These are phyloP conservation scores for Vitis rotundifolia DNA, from an alignment of 164 flowering plant species.

Conservation along the genomic window DNA sequence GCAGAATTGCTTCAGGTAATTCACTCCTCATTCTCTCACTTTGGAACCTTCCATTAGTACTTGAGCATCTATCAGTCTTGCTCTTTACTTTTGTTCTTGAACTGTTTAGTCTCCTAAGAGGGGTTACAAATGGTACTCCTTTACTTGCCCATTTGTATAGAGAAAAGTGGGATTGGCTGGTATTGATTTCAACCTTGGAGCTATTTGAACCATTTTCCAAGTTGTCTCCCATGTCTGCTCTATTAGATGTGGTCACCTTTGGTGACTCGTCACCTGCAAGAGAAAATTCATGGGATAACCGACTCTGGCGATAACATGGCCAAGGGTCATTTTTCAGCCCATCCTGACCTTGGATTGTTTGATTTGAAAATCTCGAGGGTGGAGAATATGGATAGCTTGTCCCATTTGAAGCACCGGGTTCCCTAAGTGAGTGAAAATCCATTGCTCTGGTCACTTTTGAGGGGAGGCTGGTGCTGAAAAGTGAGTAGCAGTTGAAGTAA, in stretches of 20 bases:
- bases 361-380: slow-evolving; percentile 40
- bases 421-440: slow-evolving; percentile 41
- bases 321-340: slow-evolving; percentile 27
- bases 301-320: slow-evolving; percentile 33
- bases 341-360: slow-evolving; percentile 27
- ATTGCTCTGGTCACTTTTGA: slow-evolving; percentile 41
- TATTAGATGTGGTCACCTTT: slow-evolving; percentile 15
- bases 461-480: slow-evolving; percentile 75
- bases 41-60: slow-evolving; percentile 21
- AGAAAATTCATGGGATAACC: slow-evolving; percentile 39
- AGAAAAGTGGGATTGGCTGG: slow-evolving; percentile 75
- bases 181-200: slow-evolving; percentile 19
- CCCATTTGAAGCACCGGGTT: slow-evolving; percentile 22
- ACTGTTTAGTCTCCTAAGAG: slow-evolving; percentile 35
- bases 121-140: slow-evolving; percentile 51
- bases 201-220: slow-evolving; percentile 19
- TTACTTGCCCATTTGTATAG: slow-evolving; percentile 88
- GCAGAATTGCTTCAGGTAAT: slow-evolving; percentile 11
- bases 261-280: slow-evolving; percentile 22
- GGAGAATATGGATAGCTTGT: slow-evolving; percentile 27
- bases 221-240: slow-evolving; percentile 18
- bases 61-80: slow-evolving; percentile 20
- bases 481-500: slow-evolving; percentile 2
- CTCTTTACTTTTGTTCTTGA: slow-evolving; percentile 30
- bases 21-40: slow-evolving; percentile 13